These are phyloP conservation scores for Paramecium sonneborni DNA, from an alignment of 73 alveolate genomes.

Conservation along the genomic window DNA sequence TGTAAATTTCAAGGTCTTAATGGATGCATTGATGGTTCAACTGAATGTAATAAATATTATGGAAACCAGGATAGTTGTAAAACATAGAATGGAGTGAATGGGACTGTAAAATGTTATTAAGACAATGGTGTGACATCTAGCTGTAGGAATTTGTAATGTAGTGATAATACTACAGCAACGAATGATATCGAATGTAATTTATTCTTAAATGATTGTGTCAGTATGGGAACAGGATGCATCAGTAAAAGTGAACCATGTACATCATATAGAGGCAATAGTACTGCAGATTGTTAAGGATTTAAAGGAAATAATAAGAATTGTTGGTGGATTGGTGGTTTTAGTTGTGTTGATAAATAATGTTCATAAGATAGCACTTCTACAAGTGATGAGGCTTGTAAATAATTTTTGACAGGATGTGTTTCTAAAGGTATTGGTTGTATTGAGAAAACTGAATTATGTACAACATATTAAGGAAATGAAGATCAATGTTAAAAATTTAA, in stretches of 20 bases:
- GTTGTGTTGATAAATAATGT: conserved; percentile 42
- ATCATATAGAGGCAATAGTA: neutral
- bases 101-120: neutral
- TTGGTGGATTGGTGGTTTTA: conserved; percentile 17
- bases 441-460: neutral
- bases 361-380: neutral
- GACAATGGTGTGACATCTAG: neutral
- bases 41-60: neutral
- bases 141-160: neutral
- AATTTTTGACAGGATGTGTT: conserved; percentile 1
- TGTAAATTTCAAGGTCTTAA: neutral
- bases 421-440: conserved; percentile 26
- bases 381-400: neutral
- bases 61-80: neutral
- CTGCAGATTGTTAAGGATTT: neutral
- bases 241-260: neutral
- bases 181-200: neutral
- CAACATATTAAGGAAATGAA: conserved; percentile 28
- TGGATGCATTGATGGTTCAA: neutral
- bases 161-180: conserved; percentile 7
- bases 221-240: conserved; percentile 49
- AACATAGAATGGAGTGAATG: neutral
- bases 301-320: neutral
- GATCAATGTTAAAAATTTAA: neutral
- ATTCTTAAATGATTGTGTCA: neutral